Evolutionary conservation across 2,329 filamentous ascomycete genomes (phyloP).

Genomic region (Arthrobotrys sinensis): DNA sequence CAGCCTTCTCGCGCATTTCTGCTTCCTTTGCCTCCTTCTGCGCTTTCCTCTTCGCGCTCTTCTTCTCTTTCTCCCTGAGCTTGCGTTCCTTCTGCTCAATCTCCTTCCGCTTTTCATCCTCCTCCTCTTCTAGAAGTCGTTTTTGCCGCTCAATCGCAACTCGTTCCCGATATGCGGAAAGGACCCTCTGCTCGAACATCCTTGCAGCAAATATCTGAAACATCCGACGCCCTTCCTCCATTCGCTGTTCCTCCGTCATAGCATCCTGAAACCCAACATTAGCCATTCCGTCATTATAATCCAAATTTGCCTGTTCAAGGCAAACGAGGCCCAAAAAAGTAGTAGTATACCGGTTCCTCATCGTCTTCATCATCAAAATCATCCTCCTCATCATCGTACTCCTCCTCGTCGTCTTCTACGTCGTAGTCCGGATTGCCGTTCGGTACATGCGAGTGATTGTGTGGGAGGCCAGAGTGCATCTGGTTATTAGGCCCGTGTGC

Average conservation of each 20-base stretch:
- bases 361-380: constrained; percentile 67
- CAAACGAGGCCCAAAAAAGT: constrained; percentile 15
- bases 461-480: constrained; percentile 71
- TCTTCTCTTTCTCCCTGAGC: constrained; percentile 92
- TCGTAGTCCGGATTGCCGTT: constrained; percentile 84
- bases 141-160: constrained; percentile 92
- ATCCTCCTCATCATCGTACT: constrained; percentile 77
- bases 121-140: constrained; percentile 89
- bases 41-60: constrained; percentile 91
- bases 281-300: constrained; percentile 48
- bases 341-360: constrained; percentile 74
- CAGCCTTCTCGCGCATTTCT: constrained; percentile 88
- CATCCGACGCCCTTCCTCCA: constrained; percentile 98
- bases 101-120: constrained; percentile 84
- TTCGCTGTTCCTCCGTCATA: constrained; percentile 98
- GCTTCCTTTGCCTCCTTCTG: constrained; percentile 93
- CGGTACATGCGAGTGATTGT: constrained; percentile 80
- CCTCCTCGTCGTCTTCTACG: constrained; percentile 75
- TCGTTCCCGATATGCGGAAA: constrained; percentile 98
- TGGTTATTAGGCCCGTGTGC: constrained; percentile 70
- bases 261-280: constrained; percentile 76
- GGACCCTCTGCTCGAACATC: constrained; percentile 98
- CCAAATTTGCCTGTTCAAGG: constrained; percentile 44
- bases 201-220: constrained; percentile 99
- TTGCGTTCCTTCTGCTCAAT: constrained; percentile 91